These are phyloP conservation scores for Aspergillus luchuensis DNA, from an alignment of 2,329 filamentous ascomycete species.

Conservation along the genomic window DNA sequence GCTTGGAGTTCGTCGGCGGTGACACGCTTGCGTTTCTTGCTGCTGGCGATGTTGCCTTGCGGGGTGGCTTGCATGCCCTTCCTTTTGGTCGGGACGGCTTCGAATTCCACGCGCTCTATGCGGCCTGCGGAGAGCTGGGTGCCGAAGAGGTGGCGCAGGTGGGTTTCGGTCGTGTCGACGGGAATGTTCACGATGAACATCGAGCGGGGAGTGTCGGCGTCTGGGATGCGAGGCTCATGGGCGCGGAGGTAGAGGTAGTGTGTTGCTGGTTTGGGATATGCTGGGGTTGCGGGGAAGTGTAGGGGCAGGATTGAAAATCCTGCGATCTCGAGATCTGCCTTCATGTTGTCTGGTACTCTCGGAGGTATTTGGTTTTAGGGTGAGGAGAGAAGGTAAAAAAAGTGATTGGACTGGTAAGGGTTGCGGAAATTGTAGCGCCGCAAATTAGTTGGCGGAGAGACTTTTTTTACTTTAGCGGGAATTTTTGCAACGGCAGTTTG, in stretches of 20 bases:
- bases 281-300: conserved; percentile 63
- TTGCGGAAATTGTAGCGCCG: neutral
- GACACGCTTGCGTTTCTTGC: conserved; percentile 60
- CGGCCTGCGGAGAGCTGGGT: conserved; percentile 73
- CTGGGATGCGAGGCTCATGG: conserved; percentile 77
- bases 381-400: neutral
- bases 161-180: conserved; percentile 74
- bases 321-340: conserved; percentile 47
- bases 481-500: conserved; percentile 9
- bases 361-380: neutral
- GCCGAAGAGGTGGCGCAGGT: conserved; percentile 75
- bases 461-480: conserved; percentile 18
- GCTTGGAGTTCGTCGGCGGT: conserved; percentile 52
- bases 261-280: conserved; percentile 63
- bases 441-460: conserved; percentile 2
- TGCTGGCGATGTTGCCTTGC: conserved; percentile 30
- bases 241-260: conserved; percentile 87
- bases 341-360: conserved; percentile 33
- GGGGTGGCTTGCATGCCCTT: conserved; percentile 19
- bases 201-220: conserved; percentile 71
- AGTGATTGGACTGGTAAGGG: neutral
- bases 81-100: conserved; percentile 51
- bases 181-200: conserved; percentile 92
- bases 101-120: conserved; percentile 77
- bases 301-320: conserved; percentile 73